Evolutionary conservation across 164 flowering plant species (phyloP).

Genomic region (Dillenia suffruticosa): DNA sequence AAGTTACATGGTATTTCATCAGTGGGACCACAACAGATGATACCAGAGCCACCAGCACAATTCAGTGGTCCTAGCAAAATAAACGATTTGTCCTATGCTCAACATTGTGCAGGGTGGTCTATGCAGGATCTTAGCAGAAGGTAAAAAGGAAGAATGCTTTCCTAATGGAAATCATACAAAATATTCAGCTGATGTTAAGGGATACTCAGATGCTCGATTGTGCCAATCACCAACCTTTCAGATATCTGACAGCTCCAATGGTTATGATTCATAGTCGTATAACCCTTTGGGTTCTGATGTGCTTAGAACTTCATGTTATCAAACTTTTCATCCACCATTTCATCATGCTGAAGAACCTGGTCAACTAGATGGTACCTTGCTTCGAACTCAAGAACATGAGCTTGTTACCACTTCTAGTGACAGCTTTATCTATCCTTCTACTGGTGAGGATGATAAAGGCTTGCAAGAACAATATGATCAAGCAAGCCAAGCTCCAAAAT

Average conservation of each 20-base stretch:
- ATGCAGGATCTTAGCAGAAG: constrained; percentile 33
- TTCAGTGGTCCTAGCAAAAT: constrained; percentile 23
- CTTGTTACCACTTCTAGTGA: constrained; percentile 23
- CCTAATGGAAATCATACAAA: constrained; percentile 20
- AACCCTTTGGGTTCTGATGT: constrained; percentile 5
- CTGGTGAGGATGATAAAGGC: constrained; percentile 23
- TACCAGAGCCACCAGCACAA: constrained; percentile 20
- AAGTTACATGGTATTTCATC: constrained; percentile 30
- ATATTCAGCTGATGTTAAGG: constrained; percentile 23
- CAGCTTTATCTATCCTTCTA: constrained; percentile 31
- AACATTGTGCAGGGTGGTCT: constrained; percentile 24
- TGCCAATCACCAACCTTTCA: constrained; percentile 22
- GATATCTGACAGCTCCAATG: constrained; percentile 21
- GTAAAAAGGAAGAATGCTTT: constrained; percentile 22
- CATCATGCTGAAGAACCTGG: constrained; percentile 10
- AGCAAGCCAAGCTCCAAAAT: constrained; percentile 26
- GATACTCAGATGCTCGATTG: constrained; percentile 22
- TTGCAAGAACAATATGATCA: constrained; percentile 24
- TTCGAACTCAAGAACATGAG: constrained; percentile 30
- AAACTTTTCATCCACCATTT: background rate
- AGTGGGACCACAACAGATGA: constrained; percentile 29
- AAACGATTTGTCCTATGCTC: constrained; percentile 20
- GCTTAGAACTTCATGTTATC: constrained; percentile 7
- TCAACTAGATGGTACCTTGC: constrained; percentile 12
- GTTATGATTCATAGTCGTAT: constrained; percentile 16